A percentile compares a stretch with the other conserved stretches of the same genome.
Conservation (phyloP, 768 basidiomycete species). For the Lactifluus echinatus region DNA sequence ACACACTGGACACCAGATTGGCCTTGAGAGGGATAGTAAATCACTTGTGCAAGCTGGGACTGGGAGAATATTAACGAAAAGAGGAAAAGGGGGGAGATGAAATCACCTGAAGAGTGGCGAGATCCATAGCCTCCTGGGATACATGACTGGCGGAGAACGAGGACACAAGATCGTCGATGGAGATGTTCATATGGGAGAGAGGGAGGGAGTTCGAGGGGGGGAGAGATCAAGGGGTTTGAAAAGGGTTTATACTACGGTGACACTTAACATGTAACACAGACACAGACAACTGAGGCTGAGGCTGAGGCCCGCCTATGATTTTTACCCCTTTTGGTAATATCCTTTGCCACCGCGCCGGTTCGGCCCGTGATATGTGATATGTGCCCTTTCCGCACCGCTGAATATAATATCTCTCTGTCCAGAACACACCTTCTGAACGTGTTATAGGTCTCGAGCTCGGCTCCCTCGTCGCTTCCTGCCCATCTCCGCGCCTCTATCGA, state of each 20-base stretch:
- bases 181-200: constrained; percentile 32
- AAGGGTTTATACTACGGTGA: constrained; percentile 2
- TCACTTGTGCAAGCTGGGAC: constrained; percentile 40
- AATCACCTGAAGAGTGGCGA: constrained; percentile 39
- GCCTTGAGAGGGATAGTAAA: constrained; percentile 29
- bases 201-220: neutral
- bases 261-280: neutral
- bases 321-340: neutral
- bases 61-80: constrained; percentile 16
- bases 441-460: neutral
- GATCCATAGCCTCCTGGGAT: constrained; percentile 45
- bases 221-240: neutral
- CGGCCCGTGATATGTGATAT: neutral
- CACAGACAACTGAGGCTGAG: neutral
- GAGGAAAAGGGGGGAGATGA: constrained; percentile 19
- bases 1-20: constrained; percentile 20
- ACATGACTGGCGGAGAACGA: constrained; percentile 41
- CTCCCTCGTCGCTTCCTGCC: constrained; percentile 2
- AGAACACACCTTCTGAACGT: neutral
- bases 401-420: neutral
- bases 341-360: neutral
- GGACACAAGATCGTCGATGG: constrained; percentile 44
- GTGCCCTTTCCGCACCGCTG: neutral
- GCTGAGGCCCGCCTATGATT: neutral
- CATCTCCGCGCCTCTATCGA: neutral